Evolutionary conservation across 1,284 basidiomycete genomes (phyloP), one percentile per base, ranked within the genome.

Genomic region (Tremellales sp.): DNA sequence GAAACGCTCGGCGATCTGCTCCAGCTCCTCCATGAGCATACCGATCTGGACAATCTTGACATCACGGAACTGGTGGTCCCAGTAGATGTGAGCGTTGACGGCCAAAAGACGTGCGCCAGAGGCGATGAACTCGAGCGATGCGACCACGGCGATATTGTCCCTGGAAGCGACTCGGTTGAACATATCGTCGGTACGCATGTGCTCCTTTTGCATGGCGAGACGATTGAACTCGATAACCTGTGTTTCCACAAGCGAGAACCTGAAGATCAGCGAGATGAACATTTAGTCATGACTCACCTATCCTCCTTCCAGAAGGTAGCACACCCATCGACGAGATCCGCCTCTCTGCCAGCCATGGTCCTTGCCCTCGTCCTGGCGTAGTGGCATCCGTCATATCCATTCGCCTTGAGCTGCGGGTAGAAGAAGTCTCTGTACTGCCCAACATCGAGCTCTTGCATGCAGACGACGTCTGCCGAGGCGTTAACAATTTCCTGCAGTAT

Each of bases 171-270:
- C 91, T 46, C 96, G 89, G 70, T 97, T 97, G 81, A 97, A 98
- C 91, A 98, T 94, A 76, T 97, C 94, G 67, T 98, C 92, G 4
- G 93, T 96, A 76, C 94, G 92, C 77, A 97, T 94, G 70, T 98
- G 94, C 39, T 86, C 82, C 45, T 91, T 85, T 66, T 91, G 87
- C 80, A 97, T 87, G 6, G 93, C 93, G 53, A 93, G 81, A 50
- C 89, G 83, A 72, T 87, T 90, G 77, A 94, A 99, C 73, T 98
- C 96, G 70, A 98, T 82, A 37, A 94, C 81, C 57, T 93, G 88
- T 64, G 89, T 89, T 77, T 98, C 94, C 50, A 98, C 86, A 40
- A 99, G 83, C 53, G 85, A 81, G 75, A 88, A 98, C 71, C 90
- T 94, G 61, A 3, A n/a, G 15, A 40, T 51, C 23, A 52, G 44